Percentiles rank a stretch among this genome's conserved stretches.
Evolutionary conservation across 2,329 filamentous ascomycete species (phyloP).

Genomic region (Verticillium longisporum): DNA sequence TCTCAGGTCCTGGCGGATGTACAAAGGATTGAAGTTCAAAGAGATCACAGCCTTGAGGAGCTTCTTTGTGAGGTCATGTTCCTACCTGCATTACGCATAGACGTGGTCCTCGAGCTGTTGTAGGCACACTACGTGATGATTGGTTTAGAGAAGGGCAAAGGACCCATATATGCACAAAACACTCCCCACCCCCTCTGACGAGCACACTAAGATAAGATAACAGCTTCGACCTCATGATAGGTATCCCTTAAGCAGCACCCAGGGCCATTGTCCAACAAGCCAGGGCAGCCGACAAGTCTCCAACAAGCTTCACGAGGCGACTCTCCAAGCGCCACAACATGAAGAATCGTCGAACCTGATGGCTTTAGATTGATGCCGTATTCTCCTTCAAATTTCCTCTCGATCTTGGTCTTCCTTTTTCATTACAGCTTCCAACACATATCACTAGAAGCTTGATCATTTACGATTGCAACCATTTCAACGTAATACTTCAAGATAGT

Average conservation of each 20-base stretch:
- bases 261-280: neutral
- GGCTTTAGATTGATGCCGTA: no score
- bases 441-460: no score
- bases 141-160: neutral
- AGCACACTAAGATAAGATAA: neutral
- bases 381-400: no score
- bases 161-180: neutral
- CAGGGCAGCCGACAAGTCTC: neutral
- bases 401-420: no score
- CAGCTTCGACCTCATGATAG: neutral
- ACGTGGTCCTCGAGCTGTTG: neutral
- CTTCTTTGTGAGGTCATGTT: neutral
- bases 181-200: neutral
- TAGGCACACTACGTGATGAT: neutral
- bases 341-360: no score
- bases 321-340: no score
- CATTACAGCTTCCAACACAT: no score
- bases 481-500: no score
- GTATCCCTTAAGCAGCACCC: neutral
- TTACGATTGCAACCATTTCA: no score
- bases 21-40: neutral
- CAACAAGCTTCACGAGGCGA: neutral
- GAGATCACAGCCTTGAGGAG: neutral
- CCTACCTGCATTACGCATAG: neutral
- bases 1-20: neutral